Evolutionary conservation across 208 protist species (phyloP).

Genomic region (Perkinsela sp.): DNA sequence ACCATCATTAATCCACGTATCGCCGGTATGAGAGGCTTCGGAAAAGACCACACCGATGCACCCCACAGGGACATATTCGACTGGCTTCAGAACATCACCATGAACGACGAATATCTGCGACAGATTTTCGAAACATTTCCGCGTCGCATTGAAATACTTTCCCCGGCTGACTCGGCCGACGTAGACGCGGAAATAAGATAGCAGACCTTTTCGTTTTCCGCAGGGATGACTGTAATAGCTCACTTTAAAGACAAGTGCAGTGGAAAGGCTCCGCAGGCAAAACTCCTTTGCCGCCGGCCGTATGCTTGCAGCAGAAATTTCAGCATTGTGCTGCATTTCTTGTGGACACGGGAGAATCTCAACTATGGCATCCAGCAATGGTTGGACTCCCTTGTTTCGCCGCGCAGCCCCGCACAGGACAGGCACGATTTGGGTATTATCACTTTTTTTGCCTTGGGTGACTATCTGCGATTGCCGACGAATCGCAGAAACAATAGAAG

Average conservation of each 20-base stretch:
- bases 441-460: conserved; percentile 1
- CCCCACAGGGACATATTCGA: conserved; percentile 25
- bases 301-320: conserved; percentile 14
- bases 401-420: conserved; percentile 65
- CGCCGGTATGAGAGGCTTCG: conserved; percentile 22
- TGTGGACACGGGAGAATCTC: conserved; percentile 68
- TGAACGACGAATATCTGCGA: conserved; percentile 66
- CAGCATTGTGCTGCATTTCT: not conserved
- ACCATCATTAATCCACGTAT: conserved; percentile 10
- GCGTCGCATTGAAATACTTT: conserved; percentile 18
- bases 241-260: conserved; percentile 74
- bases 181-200: conserved; percentile 71
- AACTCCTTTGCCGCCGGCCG: conserved; percentile 7
- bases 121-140: conserved; percentile 14
- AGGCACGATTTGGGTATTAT: conserved; percentile 16
- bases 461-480: conserved; percentile 15
- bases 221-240: conserved; percentile 15
- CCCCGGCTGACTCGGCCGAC: conserved; percentile 30
- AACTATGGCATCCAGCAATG: conserved; percentile 52
- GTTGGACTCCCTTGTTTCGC: conserved; percentile 63
- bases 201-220: conserved; percentile 15
- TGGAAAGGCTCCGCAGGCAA: conserved; percentile 9
- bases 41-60: conserved; percentile 46
- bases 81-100: conserved; percentile 31
- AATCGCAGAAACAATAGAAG: conserved; percentile 18